phyloP scores from a whole-genome alignment of 495 filamentous ascomycete genomes.

The Penicillium lagena region DNA sequence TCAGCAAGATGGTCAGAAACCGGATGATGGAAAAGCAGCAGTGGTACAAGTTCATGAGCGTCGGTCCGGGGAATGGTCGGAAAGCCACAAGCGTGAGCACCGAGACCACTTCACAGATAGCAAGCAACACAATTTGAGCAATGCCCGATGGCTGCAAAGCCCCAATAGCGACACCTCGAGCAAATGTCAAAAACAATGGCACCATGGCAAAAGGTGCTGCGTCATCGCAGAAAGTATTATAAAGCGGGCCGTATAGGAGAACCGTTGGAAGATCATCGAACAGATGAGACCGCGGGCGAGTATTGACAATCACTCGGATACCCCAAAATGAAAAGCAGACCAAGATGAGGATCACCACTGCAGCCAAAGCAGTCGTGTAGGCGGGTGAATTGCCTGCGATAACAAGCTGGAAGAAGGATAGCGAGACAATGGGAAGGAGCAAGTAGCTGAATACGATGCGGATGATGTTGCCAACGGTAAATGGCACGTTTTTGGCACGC shows the following conservation, averaged over 20 bases:
- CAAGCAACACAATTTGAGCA: constrained; percentile 83
- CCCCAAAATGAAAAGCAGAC: constrained; percentile 72
- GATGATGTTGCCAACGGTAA: constrained; percentile 79
- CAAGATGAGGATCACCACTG: constrained; percentile 63
- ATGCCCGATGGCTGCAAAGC: constrained; percentile 90
- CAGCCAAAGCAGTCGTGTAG: constrained; percentile 64
- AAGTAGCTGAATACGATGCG: constrained; percentile 90
- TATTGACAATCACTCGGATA: constrained; percentile 68
- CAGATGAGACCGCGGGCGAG: constrained; percentile 74
- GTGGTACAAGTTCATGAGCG: constrained; percentile 97
- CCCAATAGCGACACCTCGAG: constrained; percentile 86
- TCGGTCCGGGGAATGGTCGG: constrained; percentile 80
- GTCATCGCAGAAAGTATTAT: constrained; percentile 93
- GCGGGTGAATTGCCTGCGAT: constrained; percentile 59
- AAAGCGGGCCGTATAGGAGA: constrained; percentile 87
- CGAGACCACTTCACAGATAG: constrained; percentile 88
- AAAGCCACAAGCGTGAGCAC: constrained; percentile 86
- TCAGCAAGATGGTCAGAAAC: constrained; percentile 72
- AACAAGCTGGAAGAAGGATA: constrained; percentile 90
- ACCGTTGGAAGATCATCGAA: constrained; percentile 92
- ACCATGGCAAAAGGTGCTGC: constrained; percentile 82
- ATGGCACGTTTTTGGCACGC: constrained; percentile 87
- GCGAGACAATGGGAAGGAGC: constrained; percentile 73
- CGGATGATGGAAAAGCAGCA: constrained; percentile 74
- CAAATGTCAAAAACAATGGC: constrained; percentile 72